Evolutionary conservation across 345 rosid species (phyloP), one percentile per base, ranked within the genome.

Genomic region (Eucalyptus sp.): DNA sequence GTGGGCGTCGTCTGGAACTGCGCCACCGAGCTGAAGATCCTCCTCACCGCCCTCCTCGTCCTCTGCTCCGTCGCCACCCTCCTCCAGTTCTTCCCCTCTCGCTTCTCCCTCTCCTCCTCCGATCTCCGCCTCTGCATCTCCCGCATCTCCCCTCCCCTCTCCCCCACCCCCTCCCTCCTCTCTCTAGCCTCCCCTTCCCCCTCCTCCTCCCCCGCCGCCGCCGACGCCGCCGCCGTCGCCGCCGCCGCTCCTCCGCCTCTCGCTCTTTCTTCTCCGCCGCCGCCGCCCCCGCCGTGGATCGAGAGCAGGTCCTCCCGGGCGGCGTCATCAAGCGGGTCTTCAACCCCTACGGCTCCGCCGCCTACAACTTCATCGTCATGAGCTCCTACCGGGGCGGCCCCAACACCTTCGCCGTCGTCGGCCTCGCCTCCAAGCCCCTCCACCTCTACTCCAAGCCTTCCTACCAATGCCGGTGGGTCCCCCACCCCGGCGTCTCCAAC

Each of bases 51-150:
- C 88, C 94, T 97, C 58, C 90, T 97, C 88, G 85, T 97, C 89
- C 93, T 97, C 88, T 96, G 96, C 90, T 91, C 93, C 90, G 22
- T 96, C 15, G 97, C 94, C 43, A 94, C 95, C 86, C 91, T 97
- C 71, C 91, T 96, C 50, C 98, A 96, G 91, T 94, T 96, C 86
- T 11, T 95, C 6, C 98, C 98, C 81, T 91, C 98, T n/a, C 95
- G 94, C 86, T 95, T 96, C 93, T 86, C 95, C 66, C 88, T 97
- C 87, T 94, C 98, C 79, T 88, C 99, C 60, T 94, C 96, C 86
- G 98, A 97, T 80, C 93, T 97, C 91, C 96, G 97, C 44, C 92
- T 95, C 93, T 97, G 99, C 91, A 92, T 95, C 93, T 91, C 97
- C 80, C 93, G 92, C 60, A 90, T 95, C 93, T 76, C 94, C 89